A percentile compares a stretch with the other conserved stretches of the same genome.
Conservation (phyloP, 2,329 filamentous ascomycete species). For the Sporothrix dimorphospora region DNA sequence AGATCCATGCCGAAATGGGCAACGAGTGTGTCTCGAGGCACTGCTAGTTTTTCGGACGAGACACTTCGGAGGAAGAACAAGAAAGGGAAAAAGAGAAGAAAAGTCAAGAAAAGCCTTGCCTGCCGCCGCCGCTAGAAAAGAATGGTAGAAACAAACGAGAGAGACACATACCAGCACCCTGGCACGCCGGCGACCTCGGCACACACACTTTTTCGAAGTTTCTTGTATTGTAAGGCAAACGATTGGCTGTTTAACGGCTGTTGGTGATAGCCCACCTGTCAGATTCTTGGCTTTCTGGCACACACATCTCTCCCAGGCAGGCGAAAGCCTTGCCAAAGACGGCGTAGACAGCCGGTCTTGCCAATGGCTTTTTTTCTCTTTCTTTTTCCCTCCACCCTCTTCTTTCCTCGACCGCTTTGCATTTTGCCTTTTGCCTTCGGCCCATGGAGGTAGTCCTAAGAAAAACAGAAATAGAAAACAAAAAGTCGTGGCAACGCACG, state of each 20-base stretch:
- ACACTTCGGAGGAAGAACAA: neutral
- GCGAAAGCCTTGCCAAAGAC: neutral
- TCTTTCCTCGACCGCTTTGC: neutral
- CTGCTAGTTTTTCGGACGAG: neutral
- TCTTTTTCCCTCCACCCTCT: neutral
- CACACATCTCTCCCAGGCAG: neutral
- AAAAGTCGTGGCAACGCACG: neutral
- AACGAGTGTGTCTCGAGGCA: neutral
- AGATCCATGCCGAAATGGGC: neutral
- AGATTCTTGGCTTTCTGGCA: neutral
- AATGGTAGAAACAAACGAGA: neutral
- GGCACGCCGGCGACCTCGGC: conserved; percentile 1
- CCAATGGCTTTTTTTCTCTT: neutral
- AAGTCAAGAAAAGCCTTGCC: conserved; percentile 10
- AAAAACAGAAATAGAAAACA: neutral
- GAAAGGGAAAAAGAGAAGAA: conserved; percentile 29
- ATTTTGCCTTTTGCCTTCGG: neutral
- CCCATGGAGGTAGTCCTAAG: neutral
- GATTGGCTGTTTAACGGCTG: neutral
- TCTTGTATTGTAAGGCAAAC: neutral
- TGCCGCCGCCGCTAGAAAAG: neutral
- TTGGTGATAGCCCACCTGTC: neutral
- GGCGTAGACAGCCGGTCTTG: neutral
- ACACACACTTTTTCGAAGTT: conserved; percentile 3
- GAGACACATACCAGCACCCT: neutral